Conservation (phyloP, 225 moss, liverwort and hornwort genomes). For the Physcomitrellopsis africana region DNA sequence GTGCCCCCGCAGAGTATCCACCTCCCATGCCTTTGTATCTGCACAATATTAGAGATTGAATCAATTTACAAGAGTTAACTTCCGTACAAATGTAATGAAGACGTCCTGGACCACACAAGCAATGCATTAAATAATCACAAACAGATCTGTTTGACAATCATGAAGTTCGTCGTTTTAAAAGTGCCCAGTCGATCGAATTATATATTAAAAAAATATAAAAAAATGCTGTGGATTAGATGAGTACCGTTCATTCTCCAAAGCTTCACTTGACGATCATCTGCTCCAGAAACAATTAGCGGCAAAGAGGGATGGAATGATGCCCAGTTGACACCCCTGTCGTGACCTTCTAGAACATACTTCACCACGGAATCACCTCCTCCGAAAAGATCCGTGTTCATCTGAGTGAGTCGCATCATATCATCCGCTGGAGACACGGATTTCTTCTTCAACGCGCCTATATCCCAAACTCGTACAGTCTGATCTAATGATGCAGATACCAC, state of each 20-base stretch:
- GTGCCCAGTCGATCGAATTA: neutral
- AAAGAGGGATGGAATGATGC: conserved; percentile 96
- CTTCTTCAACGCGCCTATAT: conserved; percentile 92
- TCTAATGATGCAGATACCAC: conserved; percentile 97
- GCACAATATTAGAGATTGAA: conserved; percentile 16
- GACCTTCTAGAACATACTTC: conserved; percentile 97
- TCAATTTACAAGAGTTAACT: neutral
- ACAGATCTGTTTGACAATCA: neutral
- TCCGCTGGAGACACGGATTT: conserved; percentile 95
- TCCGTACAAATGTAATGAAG: neutral
- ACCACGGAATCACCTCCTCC: conserved; percentile 98
- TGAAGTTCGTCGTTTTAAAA: neutral
- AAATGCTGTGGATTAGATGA: conserved; percentile 5
- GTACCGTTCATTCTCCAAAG: conserved; percentile 99
- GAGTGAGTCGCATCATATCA: conserved; percentile 88
- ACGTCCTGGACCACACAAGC: neutral
- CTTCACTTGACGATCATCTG: conserved; percentile 99
- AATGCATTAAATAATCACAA: neutral
- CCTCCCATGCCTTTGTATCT: conserved; percentile 99
- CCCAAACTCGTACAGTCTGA: conserved; percentile 97
- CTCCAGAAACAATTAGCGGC: conserved; percentile 97
- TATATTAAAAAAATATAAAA: neutral
- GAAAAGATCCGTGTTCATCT: conserved; percentile 98
- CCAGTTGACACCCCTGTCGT: conserved; percentile 98
- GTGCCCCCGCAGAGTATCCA: conserved; percentile 92